These are phyloP conservation scores for Epichloe scottii DNA, from an alignment of 2,329 filamentous ascomycete genomes.

Conservation along the genomic window DNA sequence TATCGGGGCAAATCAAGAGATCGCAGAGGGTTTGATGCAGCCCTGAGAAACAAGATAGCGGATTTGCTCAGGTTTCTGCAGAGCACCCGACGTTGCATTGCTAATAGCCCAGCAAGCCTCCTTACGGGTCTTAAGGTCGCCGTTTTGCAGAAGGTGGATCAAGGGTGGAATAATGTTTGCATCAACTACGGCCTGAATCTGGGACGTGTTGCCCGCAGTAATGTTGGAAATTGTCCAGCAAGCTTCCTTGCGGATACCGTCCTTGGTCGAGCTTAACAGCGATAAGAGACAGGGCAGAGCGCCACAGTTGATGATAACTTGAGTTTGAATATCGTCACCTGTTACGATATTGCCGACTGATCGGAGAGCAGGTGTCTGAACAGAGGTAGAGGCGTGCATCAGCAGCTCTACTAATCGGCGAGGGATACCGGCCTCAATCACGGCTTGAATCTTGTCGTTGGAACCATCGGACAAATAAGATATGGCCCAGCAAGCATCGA, in stretches of 20 bases:
- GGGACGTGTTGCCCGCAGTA: slow-evolving; percentile 91
- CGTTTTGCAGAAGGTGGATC: slow-evolving; percentile 90
- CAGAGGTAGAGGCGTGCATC: slow-evolving; percentile 96
- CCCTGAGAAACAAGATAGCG: slow-evolving; percentile 86
- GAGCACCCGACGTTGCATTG: slow-evolving; percentile 91
- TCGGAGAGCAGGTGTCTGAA: slow-evolving; percentile 91
- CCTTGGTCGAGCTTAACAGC: slow-evolving; percentile 91
- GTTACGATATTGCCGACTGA: slow-evolving; percentile 99
- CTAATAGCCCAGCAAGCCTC: slow-evolving; percentile 99
- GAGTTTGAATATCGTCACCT: slow-evolving; percentile 95
- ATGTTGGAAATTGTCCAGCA: slow-evolving; percentile 99
- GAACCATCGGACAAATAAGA: slow-evolving; percentile 96
- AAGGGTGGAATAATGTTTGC: slow-evolving; percentile 93
- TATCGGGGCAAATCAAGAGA: slow-evolving; percentile 88
- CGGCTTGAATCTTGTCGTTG: slow-evolving; percentile 98
- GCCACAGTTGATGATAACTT: slow-evolving; percentile 98
- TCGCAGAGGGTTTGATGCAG: slow-evolving; percentile 98
- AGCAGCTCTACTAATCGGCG: slow-evolving; percentile 91
- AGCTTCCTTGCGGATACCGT: slow-evolving; percentile 96
- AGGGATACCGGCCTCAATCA: slow-evolving; percentile 96
- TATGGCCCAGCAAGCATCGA: slow-evolving; percentile 99
- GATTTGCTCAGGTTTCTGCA: slow-evolving; percentile 98
- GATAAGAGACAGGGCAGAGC: slow-evolving; percentile 85
- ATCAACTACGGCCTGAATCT: slow-evolving; percentile 94
- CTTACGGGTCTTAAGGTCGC: slow-evolving; percentile 97